Conservation (phyloP, 129 eudicot genomes). For the Sambucus nigra region DNA sequence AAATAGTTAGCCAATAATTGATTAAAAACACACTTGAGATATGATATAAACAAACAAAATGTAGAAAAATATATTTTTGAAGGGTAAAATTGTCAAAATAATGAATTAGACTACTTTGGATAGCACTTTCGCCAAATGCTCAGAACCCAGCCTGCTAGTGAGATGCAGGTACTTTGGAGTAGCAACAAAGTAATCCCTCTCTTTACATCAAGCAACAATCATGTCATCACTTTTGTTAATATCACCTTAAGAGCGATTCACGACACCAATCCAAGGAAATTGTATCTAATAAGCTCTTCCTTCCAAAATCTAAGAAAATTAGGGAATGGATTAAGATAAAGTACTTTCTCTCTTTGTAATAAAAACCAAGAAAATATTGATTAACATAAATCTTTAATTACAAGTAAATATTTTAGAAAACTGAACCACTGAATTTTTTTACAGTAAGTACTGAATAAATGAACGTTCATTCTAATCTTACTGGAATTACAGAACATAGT, state of each 20-base stretch:
- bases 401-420: no score
- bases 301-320: slow-evolving; percentile 56
- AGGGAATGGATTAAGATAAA: slow-evolving; percentile 5
- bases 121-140: slow-evolving; percentile 77
- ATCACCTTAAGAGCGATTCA: slow-evolving; percentile 90
- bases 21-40: background rate
- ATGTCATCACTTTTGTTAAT: slow-evolving; percentile 72
- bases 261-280: slow-evolving; percentile 96
- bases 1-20: no score
- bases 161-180: slow-evolving; percentile 72
- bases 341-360: background rate
- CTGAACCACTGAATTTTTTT: no score
- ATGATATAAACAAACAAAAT: background rate
- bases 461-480: no score
- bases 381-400: background rate
- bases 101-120: slow-evolving; percentile 41
- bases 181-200: slow-evolving; percentile 61
- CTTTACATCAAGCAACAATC: slow-evolving; percentile 84
- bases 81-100: background rate
- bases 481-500: no score
- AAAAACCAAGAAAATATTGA: background rate
- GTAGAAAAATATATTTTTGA: background rate
- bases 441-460: no score
- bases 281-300: slow-evolving; percentile 76
- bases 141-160: slow-evolving; percentile 86